Base-by-base conservation (phyloP, 495 filamentous ascomycete species). In the Aspergillus sclerotioniger region DNA sequence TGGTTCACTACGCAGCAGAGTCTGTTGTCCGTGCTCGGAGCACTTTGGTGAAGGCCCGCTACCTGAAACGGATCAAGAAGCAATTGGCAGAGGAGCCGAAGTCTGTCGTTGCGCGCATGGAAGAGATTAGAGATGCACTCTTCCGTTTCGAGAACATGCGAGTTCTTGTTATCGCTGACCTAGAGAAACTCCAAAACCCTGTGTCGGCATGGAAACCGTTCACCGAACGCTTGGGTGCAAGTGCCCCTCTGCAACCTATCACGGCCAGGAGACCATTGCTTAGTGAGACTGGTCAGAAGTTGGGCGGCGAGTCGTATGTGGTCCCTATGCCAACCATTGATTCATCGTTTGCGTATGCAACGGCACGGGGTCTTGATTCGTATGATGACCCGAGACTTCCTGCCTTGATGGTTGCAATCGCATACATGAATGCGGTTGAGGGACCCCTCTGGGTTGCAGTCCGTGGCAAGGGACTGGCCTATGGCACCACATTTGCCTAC, bases 281-380 rank as follows among this genome's bases (percentile, higher is more conserved):
- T 19, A 93, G 82, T 60, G 75, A 83, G 12, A 83, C 87, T 35
- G 94, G 92, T 8, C 76, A 80, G 39, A 82, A 80, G 7, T 86
- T 92, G 13, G 93, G 93, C 15, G 77, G 82, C 35, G 74, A 87
- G 48, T 85, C 88, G 8, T 89, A 89, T 57, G 80, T 99, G 48
- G 83, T 99, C 20, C 92, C 93, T 15, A 90, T 99, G 83, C 84
- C 89, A 1, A 90, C 92, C 6, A 88, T 96, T 53, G 94, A 99
- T 76, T 92, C 87, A n/a, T 95, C 90, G 3, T 98, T 89, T 76
- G 87, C 86, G 28, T 80, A 92, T 44, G 84, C 88, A 57, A 87
- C 89, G 16, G 82, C 84, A 44, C 81, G 81, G 17, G 94, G 94
- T 41, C 84, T 92, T 2, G 78, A 82, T 44, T 89, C 85, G 0